Conservation (phyloP, 805 yeast genomes). For the Cephaloascus albidus region DNA sequence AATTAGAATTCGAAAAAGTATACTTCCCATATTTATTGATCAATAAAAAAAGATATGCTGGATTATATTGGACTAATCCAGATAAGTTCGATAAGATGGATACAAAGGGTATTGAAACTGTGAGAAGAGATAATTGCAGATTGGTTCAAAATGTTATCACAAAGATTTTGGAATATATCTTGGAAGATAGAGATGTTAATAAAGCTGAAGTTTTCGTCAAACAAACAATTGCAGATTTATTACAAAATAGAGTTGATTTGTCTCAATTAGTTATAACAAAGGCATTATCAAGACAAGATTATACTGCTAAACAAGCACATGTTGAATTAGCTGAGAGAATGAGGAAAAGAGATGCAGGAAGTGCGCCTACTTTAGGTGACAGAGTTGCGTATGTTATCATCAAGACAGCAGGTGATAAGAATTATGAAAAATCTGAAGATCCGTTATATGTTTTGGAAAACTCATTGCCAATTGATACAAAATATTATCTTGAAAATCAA, state of each 20-base stretch:
- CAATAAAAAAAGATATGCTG: slow-evolving; percentile 96
- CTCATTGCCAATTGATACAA: slow-evolving; percentile 88
- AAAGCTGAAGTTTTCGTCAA: slow-evolving; percentile 84
- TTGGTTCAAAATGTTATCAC: slow-evolving; percentile 93
- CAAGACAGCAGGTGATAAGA: slow-evolving; percentile 72
- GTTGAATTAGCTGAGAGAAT: slow-evolving; percentile 93
- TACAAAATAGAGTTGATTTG: slow-evolving; percentile 87
- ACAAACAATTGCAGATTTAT: slow-evolving; percentile 76
- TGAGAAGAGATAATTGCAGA: slow-evolving; percentile 94
- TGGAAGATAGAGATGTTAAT: slow-evolving; percentile 79
- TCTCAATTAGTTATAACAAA: slow-evolving; percentile 92
- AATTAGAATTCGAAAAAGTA: slow-evolving; percentile 92
- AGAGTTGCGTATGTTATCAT: slow-evolving; percentile 96
- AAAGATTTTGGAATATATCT: slow-evolving; percentile 72
- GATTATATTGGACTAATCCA: slow-evolving; percentile 90
- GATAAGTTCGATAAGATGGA: slow-evolving; percentile 95
- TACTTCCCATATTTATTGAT: slow-evolving; percentile 90
- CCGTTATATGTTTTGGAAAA: slow-evolving; percentile 90
- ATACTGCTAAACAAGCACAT: slow-evolving; percentile 95
- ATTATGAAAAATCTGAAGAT: slow-evolving; percentile 95
- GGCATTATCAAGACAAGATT: slow-evolving; percentile 81
- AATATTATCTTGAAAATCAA: slow-evolving; percentile 88
- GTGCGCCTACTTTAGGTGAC: slow-evolving; percentile 95
- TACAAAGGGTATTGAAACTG: slow-evolving; percentile 97
- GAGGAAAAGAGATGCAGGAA: slow-evolving; percentile 94